Base-by-base conservation (phyloP, 768 basidiomycete genomes). In the Suillus americanus region DNA sequence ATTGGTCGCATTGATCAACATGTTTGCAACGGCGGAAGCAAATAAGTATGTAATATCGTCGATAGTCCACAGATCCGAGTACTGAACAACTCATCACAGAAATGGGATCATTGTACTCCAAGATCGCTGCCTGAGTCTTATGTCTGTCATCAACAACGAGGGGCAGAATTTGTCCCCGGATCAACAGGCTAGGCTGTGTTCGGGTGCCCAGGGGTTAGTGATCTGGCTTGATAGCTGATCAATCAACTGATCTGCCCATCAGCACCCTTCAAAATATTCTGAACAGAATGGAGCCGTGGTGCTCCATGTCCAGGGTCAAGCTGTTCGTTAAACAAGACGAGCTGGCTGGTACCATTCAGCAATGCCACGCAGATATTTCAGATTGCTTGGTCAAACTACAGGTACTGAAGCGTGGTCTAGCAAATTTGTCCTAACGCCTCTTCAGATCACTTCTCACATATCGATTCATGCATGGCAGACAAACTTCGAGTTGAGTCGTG, bases 381-480 rank as follows among this genome's bases (percentile, higher is more conserved):
- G 82, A 83, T 62, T 84, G 83, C 62, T 65, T 86, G 50, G 72
- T 71, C 10, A 78, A 78, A 48, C 82, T 88, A 61, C 79, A 85
- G 69, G 86, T 85, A 53, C 57, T 50, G 28, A 41, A 38, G 20
- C n/a, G 48, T 18, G 61, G 25, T 62, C 68, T 69, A 37, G 70
- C 60, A 25, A 40, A 33, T 30, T 28, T 28, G 57, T 25, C 13
- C 51, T 64, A 59, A 62, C 28, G 3, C 37, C 16, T 13, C 50
- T 43, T 1, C 62, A 85, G 86, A 66, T 87, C 54, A 72, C 73
- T 18, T 82, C 84, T 25, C 79, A 81, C 30, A 68, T 81, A 6
- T 83, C 82, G 48, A 78, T 82, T 20, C 80, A 79, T 51, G 70
- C 72, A 9, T 87, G 86, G 86, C 84, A 85, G 66, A 66, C 71